A percentile compares a stretch with the other conserved stretches of the same genome.
Conservation (phyloP, 805 yeast genomes). For the Nematodospora valgi region DNA sequence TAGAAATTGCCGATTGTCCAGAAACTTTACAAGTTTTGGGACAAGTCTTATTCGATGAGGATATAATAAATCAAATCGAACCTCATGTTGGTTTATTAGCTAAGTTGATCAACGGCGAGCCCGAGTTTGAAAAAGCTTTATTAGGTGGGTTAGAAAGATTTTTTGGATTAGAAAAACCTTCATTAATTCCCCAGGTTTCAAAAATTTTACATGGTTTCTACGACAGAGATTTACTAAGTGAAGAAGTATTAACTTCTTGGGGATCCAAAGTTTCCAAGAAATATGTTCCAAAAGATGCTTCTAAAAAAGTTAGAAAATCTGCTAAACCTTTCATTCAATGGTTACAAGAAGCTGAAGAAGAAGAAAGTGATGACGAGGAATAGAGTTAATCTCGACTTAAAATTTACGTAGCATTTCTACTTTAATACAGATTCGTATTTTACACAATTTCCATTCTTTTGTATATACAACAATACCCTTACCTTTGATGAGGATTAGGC, state of each 20-base stretch:
- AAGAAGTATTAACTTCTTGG: slow-evolving; percentile 78
- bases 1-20: slow-evolving; percentile 67
- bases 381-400: neutral
- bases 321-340: slow-evolving; percentile 95
- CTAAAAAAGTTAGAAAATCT: slow-evolving; percentile 92
- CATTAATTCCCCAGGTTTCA: slow-evolving; percentile 67
- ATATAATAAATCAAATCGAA: slow-evolving; percentile 67
- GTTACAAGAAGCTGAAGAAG: slow-evolving; percentile 90
- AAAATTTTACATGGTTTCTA: slow-evolving; percentile 79
- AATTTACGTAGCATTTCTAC: slow-evolving; percentile 1
- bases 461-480: too few relatives aligned
- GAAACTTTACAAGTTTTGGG: slow-evolving; percentile 89
- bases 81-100: slow-evolving; percentile 79
- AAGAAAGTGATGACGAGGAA: slow-evolving; percentile 60
- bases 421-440: too few relatives aligned
- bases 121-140: slow-evolving; percentile 79
- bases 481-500: too few relatives aligned
- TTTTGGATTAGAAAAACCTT: slow-evolving; percentile 75
- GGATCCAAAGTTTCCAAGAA: slow-evolving; percentile 91
- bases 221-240: slow-evolving; percentile 79
- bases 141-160: slow-evolving; percentile 96
- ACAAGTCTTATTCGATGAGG: slow-evolving; percentile 79
- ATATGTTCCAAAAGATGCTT: slow-evolving; percentile 85
- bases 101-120: slow-evolving; percentile 61
- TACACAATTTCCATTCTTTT: too few relatives aligned